phyloP scores from a whole-genome alignment of 2,329 filamentous ascomycete genomes.

The Chaetomiaceae sp. region DNA sequence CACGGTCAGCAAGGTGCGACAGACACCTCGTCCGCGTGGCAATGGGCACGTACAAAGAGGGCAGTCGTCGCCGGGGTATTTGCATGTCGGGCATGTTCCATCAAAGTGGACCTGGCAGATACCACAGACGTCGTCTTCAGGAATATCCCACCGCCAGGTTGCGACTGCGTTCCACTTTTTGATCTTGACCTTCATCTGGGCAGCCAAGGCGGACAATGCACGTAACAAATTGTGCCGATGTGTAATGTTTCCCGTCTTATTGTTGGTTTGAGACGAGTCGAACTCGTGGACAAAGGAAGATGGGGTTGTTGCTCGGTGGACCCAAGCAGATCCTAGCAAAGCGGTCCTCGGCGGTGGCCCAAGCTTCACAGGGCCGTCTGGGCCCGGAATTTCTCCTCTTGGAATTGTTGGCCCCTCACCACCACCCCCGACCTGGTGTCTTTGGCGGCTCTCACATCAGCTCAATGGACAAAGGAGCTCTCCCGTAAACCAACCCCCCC shows the following conservation, averaged over 20 bases:
- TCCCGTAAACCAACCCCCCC: not conserved
- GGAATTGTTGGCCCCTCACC: slow-evolving; percentile 1
- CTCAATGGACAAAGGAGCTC: slow-evolving; percentile 15
- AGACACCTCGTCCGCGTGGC: not conserved
- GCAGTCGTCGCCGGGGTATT: slow-evolving; percentile 95
- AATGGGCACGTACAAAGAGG: slow-evolving; percentile 65
- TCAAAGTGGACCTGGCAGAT: slow-evolving; percentile 99
- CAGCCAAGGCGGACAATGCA: not conserved
- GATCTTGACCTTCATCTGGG: slow-evolving; percentile 87
- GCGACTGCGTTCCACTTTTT: slow-evolving; percentile 91
- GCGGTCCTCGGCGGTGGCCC: too few species aligned
- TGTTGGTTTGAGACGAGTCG: too few species aligned
- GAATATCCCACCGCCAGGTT: slow-evolving; percentile 96
- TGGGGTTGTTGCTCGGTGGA: too few species aligned
- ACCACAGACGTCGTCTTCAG: slow-evolving; percentile 94
- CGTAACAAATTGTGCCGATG: not conserved
- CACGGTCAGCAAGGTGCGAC: slow-evolving; percentile 4
- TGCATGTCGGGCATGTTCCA: slow-evolving; percentile 95
- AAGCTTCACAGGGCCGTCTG: slow-evolving; percentile 10
- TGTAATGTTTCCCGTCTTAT: too few species aligned
- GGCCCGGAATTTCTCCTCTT: not conserved
- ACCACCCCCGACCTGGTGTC: not conserved
- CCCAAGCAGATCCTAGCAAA: too few species aligned
- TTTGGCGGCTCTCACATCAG: not conserved
- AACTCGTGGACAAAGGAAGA: too few species aligned